Evolutionary conservation across 257 asterid genomes (phyloP).

Genomic region (Capsicum pubescens): DNA sequence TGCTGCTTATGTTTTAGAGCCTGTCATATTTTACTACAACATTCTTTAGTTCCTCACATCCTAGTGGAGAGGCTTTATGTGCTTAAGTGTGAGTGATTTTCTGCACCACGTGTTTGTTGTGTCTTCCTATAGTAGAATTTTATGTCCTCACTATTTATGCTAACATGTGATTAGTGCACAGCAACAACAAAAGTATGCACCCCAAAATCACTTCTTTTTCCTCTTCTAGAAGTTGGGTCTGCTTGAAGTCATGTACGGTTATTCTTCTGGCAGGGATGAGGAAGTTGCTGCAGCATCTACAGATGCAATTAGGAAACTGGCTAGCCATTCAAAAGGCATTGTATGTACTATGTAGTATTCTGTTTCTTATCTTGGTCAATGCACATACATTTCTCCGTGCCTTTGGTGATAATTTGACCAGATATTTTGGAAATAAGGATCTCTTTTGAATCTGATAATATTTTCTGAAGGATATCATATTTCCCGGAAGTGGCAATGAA

Average conservation of each 20-base stretch:
- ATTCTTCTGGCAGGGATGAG: conserved; percentile 61
- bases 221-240: conserved; percentile 11
- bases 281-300: conserved; percentile 81
- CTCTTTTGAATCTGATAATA: conserved; percentile 21
- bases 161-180: neutral
- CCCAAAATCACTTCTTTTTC: neutral
- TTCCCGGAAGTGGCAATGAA: conserved; percentile 60
- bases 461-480: conserved; percentile 61
- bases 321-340: conserved; percentile 65
- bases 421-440: conserved; percentile 12
- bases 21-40: conserved; percentile 5
- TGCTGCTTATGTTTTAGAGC: conserved; percentile 14
- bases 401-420: conserved; percentile 31
- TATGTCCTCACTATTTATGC: neutral
- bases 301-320: conserved; percentile 65
- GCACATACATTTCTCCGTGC: conserved; percentile 28
- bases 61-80: neutral
- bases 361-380: conserved; percentile 31
- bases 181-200: neutral
- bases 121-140: neutral
- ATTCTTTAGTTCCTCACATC: conserved; percentile 24
- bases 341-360: conserved; percentile 53
- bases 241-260: conserved; percentile 19
- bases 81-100: neutral
- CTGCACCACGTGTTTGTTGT: neutral